Percentiles rank a stretch among this genome's conserved stretches.
phyloP scores from a whole-genome alignment of 164 flowering plant genomes.

The Nelumbo lutea region DNA sequence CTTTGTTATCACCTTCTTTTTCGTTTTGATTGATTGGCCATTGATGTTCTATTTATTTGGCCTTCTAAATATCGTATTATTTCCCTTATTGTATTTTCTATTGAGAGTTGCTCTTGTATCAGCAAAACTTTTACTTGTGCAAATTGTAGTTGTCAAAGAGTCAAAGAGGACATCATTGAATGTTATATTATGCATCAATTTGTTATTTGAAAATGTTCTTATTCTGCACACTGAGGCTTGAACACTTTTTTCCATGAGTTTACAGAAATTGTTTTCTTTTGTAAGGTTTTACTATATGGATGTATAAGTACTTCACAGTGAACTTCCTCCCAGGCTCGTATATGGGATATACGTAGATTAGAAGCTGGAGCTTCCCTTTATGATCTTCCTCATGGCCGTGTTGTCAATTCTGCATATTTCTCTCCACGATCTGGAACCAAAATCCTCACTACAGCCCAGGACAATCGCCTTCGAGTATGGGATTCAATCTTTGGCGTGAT shows the following conservation, averaged over 20 bases:
- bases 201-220: too few species aligned
- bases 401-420: constrained; percentile 89
- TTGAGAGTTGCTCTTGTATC: too few species aligned
- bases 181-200: too few species aligned
- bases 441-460: constrained; percentile 81
- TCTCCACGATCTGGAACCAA: constrained; percentile 77
- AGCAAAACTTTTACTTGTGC: too few species aligned
- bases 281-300: not conserved
- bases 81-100: not conserved
- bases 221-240: too few species aligned
- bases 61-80: not conserved
- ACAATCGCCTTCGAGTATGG: constrained; percentile 88
- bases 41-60: too few species aligned
- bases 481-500: constrained; percentile 75
- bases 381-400: constrained; percentile 62
- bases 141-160: too few species aligned
- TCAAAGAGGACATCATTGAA: too few species aligned
- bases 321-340: constrained; percentile 55
- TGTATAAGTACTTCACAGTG: not conserved
- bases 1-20: too few species aligned
- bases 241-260: too few species aligned
- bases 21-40: too few species aligned
- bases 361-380: constrained; percentile 58
- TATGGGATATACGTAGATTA: constrained; percentile 82
- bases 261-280: not conserved